Conservation (phyloP, 345 rosid genomes). For the Aquilaria yunnanensis region DNA sequence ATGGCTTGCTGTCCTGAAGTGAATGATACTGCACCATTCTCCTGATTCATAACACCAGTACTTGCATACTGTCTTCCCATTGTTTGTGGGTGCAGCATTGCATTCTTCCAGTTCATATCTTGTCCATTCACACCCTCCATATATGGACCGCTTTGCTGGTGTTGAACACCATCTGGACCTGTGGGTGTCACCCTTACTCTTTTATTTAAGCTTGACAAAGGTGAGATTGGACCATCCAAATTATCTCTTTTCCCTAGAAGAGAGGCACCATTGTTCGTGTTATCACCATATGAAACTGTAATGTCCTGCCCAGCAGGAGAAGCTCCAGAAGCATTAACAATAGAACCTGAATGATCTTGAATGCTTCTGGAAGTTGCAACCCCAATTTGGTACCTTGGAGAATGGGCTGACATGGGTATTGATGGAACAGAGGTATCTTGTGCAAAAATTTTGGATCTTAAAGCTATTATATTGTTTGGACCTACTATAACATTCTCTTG, state of each 20-base stretch:
- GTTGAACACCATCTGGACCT: conserved; percentile 64
- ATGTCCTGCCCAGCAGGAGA: conserved; percentile 64
- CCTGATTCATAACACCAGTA: conserved; percentile 54
- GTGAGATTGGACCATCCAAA: conserved; percentile 61
- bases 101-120: conserved; percentile 65
- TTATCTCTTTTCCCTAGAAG: conserved; percentile 65
- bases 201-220: conserved; percentile 57
- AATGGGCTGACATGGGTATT: conserved; percentile 43
- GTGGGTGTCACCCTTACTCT: conserved; percentile 43
- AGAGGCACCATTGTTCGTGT: conserved; percentile 41
- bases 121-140: conserved; percentile 56
- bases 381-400: conserved; percentile 48
- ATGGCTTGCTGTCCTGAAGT: conserved; percentile 50
- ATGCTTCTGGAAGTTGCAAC: conserved; percentile 49
- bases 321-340: conserved; percentile 41
- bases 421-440: conserved; percentile 48
- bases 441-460: conserved; percentile 48
- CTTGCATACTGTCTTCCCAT: conserved; percentile 56
- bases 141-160: conserved; percentile 52
- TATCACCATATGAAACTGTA: conserved; percentile 51
- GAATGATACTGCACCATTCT: conserved; percentile 46
- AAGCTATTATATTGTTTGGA: conserved; percentile 35
- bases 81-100: conserved; percentile 47
- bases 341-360: conserved; percentile 53
- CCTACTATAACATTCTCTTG: conserved; percentile 50